phyloP scores from a whole-genome alignment of 1,139 yeast genomes.

The Diutina mesorugosa region DNA sequence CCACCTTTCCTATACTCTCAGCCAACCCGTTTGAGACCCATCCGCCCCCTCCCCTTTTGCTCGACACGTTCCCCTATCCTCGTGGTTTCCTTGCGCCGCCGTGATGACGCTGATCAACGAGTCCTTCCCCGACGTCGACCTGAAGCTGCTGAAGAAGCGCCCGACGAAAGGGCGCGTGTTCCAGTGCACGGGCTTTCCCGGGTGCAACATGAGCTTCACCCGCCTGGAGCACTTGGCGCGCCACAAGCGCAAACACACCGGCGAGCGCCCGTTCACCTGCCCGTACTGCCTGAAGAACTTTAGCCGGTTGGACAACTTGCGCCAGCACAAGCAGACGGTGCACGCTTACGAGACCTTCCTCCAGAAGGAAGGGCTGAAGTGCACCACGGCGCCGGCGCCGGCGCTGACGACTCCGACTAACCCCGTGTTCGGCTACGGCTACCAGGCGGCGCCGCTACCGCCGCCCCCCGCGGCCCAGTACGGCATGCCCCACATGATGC shows the following conservation, averaged over 20 bases:
- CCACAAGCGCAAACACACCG: constrained; percentile 88
- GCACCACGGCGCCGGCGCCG: background rate
- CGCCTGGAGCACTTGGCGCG: constrained; percentile 85
- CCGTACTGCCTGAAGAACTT: constrained; percentile 71
- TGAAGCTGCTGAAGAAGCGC: constrained; percentile 15
- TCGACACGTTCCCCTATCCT: too few relatives aligned
- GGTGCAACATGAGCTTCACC: constrained; percentile 80
- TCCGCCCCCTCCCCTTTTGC: too few relatives aligned
- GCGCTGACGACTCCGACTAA: background rate
- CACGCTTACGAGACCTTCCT: constrained; percentile 63
- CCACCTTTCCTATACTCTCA: too few relatives aligned
- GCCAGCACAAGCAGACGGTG: constrained; percentile 89
- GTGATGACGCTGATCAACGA: background rate
- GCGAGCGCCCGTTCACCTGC: constrained; percentile 89
- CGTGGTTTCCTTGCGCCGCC: background rate
- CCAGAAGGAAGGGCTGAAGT: constrained; percentile 6
- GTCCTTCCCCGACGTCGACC: background rate
- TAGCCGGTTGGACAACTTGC: constrained; percentile 72
- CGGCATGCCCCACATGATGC: constrained; percentile 2
- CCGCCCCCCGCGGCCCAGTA: constrained; percentile 2
- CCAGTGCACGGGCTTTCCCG: constrained; percentile 80
- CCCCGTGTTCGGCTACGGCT: constrained; percentile 1
- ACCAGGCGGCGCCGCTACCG: background rate
- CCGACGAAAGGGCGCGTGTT: constrained; percentile 51
- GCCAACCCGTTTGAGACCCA: background rate